Conservation (phyloP, 2,329 filamentous ascomycete species). For the Penicillium frequentans region DNA sequence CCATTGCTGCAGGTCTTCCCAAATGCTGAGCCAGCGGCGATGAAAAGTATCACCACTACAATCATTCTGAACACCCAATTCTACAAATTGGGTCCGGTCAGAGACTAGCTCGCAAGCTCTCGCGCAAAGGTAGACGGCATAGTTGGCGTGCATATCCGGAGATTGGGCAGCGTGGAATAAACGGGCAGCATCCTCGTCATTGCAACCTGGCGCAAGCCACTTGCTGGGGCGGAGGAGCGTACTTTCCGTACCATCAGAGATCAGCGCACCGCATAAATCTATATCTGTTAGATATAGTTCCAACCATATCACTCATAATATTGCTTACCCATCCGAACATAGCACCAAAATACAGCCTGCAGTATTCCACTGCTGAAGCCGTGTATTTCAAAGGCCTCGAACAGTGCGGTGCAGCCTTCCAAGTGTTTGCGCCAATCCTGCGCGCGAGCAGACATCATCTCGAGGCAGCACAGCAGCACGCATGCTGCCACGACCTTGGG, state of each 20-base stretch:
- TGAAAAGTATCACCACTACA: constrained; percentile 44
- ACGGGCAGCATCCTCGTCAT: constrained; percentile 36
- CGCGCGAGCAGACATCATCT: constrained; percentile 52
- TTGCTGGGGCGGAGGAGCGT: constrained; percentile 52
- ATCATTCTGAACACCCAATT: constrained; percentile 49
- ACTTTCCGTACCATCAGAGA: constrained; percentile 51
- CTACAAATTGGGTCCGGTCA: constrained; percentile 50
- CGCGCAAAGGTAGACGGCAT: constrained; percentile 58
- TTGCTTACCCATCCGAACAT: constrained; percentile 54
- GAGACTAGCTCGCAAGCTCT: constrained; percentile 54
- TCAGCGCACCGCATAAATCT: constrained; percentile 58
- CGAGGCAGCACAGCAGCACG: constrained; percentile 55
- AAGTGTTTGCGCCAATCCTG: constrained; percentile 58
- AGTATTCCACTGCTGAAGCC: constrained; percentile 53
- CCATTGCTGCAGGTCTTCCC: constrained; percentile 55
- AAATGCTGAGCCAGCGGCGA: constrained; percentile 50
- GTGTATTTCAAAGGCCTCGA: constrained; percentile 53
- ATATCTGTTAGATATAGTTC: constrained; percentile 2
- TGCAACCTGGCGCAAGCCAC: constrained; percentile 48
- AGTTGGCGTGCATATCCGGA: constrained; percentile 61
- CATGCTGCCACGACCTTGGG: constrained; percentile 55
- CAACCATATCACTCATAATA: too few species aligned
- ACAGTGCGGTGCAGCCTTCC: constrained; percentile 57
- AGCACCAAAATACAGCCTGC: constrained; percentile 60
- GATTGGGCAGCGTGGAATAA: constrained; percentile 39